phyloP scores from a whole-genome alignment of 2,329 filamentous ascomycete genomes.

The Fusarium tricinctum region DNA sequence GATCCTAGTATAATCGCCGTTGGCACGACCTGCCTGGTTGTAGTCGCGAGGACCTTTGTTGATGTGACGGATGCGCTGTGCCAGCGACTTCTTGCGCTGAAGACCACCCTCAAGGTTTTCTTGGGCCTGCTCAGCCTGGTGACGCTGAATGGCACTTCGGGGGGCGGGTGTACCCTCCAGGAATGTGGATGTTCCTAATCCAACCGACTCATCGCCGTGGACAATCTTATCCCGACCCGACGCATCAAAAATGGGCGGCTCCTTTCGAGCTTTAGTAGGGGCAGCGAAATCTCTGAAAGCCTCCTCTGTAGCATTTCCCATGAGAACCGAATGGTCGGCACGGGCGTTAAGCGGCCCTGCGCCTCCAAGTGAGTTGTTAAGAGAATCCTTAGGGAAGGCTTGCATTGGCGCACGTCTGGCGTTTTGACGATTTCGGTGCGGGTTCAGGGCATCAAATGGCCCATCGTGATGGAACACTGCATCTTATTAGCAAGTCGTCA shows the following conservation, averaged over 20 bases:
- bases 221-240: constrained; percentile 76
- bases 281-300: constrained; percentile 84
- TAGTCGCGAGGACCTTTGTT: constrained; percentile 76
- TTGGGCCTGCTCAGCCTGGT: constrained; percentile 76
- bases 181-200: constrained; percentile 94
- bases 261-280: constrained; percentile 55
- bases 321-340: constrained; percentile 88
- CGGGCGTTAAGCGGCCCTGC: constrained; percentile 85
- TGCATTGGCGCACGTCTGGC: constrained; percentile 92
- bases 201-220: constrained; percentile 85
- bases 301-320: constrained; percentile 84
- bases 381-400: constrained; percentile 91
- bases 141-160: constrained; percentile 80
- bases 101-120: constrained; percentile 73
- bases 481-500: constrained; percentile 23
- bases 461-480: constrained; percentile 98
- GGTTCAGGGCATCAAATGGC: constrained; percentile 96
- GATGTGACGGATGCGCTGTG: constrained; percentile 89
- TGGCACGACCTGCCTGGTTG: constrained; percentile 69
- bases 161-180: constrained; percentile 93
- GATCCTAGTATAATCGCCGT: constrained; percentile 59
- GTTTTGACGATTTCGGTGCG: constrained; percentile 89
- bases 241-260: constrained; percentile 75
- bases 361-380: constrained; percentile 92
- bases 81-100: constrained; percentile 93